Evolutionary conservation across 495 filamentous ascomycete species (phyloP), one percentile per base, ranked within the genome.

Genomic region (Aspergillus kassunensis): DNA sequence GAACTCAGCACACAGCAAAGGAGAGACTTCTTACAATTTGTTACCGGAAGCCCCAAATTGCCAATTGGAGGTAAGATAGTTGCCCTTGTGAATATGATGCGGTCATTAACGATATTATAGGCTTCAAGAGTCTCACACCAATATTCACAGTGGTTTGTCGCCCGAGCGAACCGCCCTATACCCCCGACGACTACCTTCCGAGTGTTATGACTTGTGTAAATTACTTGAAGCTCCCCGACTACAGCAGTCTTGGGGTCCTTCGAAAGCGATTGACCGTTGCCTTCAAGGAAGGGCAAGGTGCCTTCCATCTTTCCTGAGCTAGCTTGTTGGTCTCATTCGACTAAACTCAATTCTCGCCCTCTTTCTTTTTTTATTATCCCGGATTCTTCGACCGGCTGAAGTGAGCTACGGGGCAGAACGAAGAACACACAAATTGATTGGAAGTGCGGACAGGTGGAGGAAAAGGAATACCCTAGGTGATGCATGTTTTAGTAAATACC

Each of bases 161-260:
- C 67, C 92, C 93, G 6, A 95, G 89, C 73, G 95, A 99, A 61
- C 84, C 90, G 7, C 93, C 93, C 2, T 95, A 90, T 67, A 88
- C 86, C 7, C 95, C 93, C 3, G 95, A 99, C 64, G 95, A 97
- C 69, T 97, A 97, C 58, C 78, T 99, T 29, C 91, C 95, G 20
- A 97, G 91, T 61, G 95, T 97, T 63, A 99, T 99, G 95, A 99
- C 95, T 37, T 97, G 95, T 67, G 93, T 96, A 65, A 99, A 99
- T 66, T 99, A 99, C 66, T 86, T 99, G 57, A 99, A 99, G 69
- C 77, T 99, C 61, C 95, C 95, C 18, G 91, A 99, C 70, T 99
- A 99, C 71, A 92, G 85, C 59, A 81, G 72, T 60, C 70, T 96
- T 53, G 80, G 90, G 13, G 78, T 88, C 31, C 80, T 99, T 63